Evolutionary conservation across 1,284 basidiomycete genomes (phyloP), one percentile per base, ranked within the genome.

Genomic region (Megacollybia platyphylla): DNA sequence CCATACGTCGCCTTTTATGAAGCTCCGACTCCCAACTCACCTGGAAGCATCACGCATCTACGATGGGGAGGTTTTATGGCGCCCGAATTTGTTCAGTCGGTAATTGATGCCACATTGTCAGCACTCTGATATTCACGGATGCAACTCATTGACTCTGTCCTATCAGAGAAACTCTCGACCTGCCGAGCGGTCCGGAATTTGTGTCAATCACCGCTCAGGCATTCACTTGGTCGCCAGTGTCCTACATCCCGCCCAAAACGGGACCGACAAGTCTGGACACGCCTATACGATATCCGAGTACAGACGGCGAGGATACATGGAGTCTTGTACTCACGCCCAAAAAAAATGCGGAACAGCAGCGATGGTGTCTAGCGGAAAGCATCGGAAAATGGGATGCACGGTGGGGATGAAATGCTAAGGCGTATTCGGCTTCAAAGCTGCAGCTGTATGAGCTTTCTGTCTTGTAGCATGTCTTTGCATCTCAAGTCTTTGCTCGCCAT

Each of bases 11-110:
- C 67, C 4, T 46, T 68, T 1, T 73, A 73, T 47, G 62, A 67
- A 8, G 60, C 65, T 10, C 75, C 74, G 0, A 46, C 56, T 1
- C 64, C 68, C 0, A 66, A 62, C 7, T 48, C 47, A 13, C 49
- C 73, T 7, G 74, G 67, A 2, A 59, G 63, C 20, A 50, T 77
- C 17, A 66, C 62, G 9, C 71, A 71, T 47, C 46, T 84, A 1
- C 59, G 64, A 29, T 85, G 79, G 80, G 57, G 50, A 13, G 81
- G 82, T 0, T 56, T 83, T 20, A 56, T 85, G 26, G 49, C 64
- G 7, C 61, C 68, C 0, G 43, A 37, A 0, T 79, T 83, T 48
- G 61, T 79, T 5, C 67, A 69, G 47, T 56, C 56, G 0, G 53
- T 79, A 18, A 51, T 82, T 11, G 62, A 75, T 29, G 53, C 54